Percentiles rank a stretch among this genome's conserved stretches.
These are phyloP conservation scores for Russula sp. DNA, from an alignment of 768 basidiomycete species.

Conservation along the genomic window DNA sequence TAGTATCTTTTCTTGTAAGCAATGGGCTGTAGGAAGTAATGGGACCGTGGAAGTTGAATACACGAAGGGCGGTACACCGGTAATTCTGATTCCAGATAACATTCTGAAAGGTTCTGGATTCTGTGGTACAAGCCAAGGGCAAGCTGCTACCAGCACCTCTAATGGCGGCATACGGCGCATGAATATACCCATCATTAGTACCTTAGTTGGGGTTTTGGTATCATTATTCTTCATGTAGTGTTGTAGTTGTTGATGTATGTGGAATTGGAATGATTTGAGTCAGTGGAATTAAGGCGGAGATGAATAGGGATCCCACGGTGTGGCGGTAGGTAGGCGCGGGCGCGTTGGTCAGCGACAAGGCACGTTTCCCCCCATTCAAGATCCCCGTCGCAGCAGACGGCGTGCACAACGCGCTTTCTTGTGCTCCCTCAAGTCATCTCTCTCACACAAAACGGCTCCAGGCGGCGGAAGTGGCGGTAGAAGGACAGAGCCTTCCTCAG, in stretches of 20 bases:
- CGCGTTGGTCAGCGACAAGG: conserved; percentile 8
- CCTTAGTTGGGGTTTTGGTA: not conserved
- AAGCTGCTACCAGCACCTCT: not conserved
- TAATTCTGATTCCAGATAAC: conserved; percentile 43
- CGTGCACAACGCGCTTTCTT: conserved; percentile 21
- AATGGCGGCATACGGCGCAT: not conserved
- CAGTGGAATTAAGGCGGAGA: conserved; percentile 12
- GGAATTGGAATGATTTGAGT: too few relatives aligned
- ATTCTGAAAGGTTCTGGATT: conserved; percentile 33
- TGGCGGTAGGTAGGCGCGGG: not conserved
- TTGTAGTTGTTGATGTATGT: not conserved
- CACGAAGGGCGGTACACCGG: conserved; percentile 51
- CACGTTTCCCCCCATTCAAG: conserved; percentile 15
- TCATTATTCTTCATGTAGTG: not conserved
- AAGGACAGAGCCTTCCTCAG: conserved; percentile 32
- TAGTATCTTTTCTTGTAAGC: conserved; percentile 57
- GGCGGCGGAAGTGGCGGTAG: conserved; percentile 31
- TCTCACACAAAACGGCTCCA: conserved; percentile 32
- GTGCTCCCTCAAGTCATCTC: conserved; percentile 7
- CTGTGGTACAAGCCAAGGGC: conserved; percentile 22
- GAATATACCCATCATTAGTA: not conserved
- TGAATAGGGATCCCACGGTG: not conserved
- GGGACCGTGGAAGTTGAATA: conserved; percentile 59
- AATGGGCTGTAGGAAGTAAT: conserved; percentile 61
- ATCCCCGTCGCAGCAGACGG: conserved; percentile 22